Base-by-base conservation (phyloP, 2,329 filamentous ascomycete species). In the Microdochium bolleyi region DNA sequence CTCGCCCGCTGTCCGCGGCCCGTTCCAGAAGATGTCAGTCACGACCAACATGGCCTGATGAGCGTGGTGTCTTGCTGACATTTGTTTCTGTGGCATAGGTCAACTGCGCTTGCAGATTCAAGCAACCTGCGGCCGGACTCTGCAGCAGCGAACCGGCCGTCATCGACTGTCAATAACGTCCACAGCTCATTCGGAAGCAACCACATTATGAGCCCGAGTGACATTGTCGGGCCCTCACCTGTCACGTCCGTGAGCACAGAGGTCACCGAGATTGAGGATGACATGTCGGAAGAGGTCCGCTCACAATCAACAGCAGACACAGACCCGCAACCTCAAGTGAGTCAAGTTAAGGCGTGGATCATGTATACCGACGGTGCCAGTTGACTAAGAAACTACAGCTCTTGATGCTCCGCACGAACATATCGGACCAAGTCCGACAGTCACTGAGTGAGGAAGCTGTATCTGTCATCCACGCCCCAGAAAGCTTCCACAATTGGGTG, bases 401-500 rank as follows among this genome's bases (percentile, higher is more conserved):
- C 48, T 67, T 75, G 53, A 75, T 79, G 72, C 68, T 84, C 16
- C 73, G 71, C 51, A 86, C 83, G 3, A 79, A 77, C 55, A 62
- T 86, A 10, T 70, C 81, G 2, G 80, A 82, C 44, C 72, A 76
- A 54, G 62, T 85, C 66, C 73, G 84, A 64, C 76, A 78, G 51
- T 72, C 73, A 51, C 79, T 79, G 24, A 84, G 84, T 56, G 89
- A 95, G 58, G 89, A 92, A 59, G 86, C 90, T 24, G 80, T 89
- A 51, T 96, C 92, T 1, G 92, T 95, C 52, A 96, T 96, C 60
- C 92, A 96, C 74, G 89, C 89, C 16, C 91, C 92, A 0, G 79
- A 89, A 58, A 89, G 87, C 56, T 96, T 94, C 68, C 80, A 83
- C 53, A 82, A 82, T 60, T 95, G 94, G 80, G 89, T 94, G 67